These are phyloP conservation scores for Penicillium sp. DNA, from an alignment of 2,329 filamentous ascomycete species.

Conservation along the genomic window DNA sequence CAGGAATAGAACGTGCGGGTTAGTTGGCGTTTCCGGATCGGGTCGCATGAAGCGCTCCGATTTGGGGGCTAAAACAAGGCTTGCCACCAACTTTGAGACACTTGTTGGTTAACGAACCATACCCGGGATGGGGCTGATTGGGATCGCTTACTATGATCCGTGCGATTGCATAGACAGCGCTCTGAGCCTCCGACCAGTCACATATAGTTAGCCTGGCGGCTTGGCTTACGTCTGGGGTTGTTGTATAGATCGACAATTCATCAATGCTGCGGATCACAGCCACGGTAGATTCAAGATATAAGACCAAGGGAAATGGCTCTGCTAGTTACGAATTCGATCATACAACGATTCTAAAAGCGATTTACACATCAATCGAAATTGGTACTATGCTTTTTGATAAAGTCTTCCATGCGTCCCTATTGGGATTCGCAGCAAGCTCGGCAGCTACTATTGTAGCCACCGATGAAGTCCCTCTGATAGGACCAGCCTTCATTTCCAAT, in stretches of 20 bases:
- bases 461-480: conserved; percentile 16
- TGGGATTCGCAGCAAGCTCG: background rate
- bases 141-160: background rate
- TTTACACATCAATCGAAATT: background rate
- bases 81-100: background rate
- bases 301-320: background rate
- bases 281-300: background rate
- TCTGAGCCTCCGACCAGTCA: background rate
- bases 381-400: background rate
- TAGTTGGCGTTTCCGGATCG: background rate
- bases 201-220: background rate
- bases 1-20: background rate
- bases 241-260: background rate
- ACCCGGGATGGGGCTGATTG: background rate
- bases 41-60: background rate
- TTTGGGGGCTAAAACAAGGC: background rate
- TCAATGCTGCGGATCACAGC: background rate
- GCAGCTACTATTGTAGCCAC: conserved; percentile 13
- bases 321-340: background rate
- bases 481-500: conserved; percentile 18
- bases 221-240: conserved; percentile 1
- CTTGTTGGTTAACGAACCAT: no score
- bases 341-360: background rate
- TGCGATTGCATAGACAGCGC: background rate
- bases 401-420: background rate